A percentile compares a stretch with the other conserved stretches of the same genome.
These are phyloP conservation scores for Jackrogersella multiformis DNA, from an alignment of 495 filamentous ascomycete genomes.

Conservation along the genomic window DNA sequence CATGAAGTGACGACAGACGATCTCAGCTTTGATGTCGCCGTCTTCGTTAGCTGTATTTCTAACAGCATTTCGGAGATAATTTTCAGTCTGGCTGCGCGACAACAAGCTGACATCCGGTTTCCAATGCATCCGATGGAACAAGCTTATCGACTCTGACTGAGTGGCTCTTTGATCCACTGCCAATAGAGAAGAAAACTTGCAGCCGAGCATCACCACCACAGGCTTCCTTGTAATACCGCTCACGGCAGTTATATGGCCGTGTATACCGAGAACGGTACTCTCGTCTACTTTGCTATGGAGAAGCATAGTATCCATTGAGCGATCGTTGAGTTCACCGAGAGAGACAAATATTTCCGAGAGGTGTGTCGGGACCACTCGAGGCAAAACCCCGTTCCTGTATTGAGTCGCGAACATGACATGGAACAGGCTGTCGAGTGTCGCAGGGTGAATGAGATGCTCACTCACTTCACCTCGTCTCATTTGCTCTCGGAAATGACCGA, in stretches of 20 bases:
- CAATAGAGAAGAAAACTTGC: background rate
- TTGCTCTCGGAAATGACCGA: background rate
- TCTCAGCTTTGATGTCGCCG: too few species aligned
- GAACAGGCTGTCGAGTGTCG: slow-evolving; percentile 32
- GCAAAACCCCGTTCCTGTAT: background rate
- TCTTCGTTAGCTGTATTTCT: too few species aligned
- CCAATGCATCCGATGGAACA: slow-evolving; percentile 13
- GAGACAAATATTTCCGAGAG: background rate
- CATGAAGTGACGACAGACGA: too few species aligned
- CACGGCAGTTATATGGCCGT: slow-evolving; percentile 9
- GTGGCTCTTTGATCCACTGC: too few species aligned
- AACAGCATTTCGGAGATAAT: slow-evolving; percentile 2
- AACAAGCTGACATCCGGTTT: slow-evolving; percentile 14
- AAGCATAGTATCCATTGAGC: background rate
- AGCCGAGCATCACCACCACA: background rate
- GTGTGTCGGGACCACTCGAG: slow-evolving; percentile 7
- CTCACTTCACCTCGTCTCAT: background rate
- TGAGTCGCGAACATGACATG: slow-evolving; percentile 19
- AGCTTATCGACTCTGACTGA: too few species aligned
- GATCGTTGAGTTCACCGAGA: background rate
- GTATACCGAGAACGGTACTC: background rate
- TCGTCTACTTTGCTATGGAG: background rate
- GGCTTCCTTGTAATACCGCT: background rate
- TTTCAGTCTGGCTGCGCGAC: background rate
- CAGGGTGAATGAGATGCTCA: slow-evolving; percentile 32